Conservation (phyloP, 2,329 filamentous ascomycete species). For the Pseudocercospora macadamiae region DNA sequence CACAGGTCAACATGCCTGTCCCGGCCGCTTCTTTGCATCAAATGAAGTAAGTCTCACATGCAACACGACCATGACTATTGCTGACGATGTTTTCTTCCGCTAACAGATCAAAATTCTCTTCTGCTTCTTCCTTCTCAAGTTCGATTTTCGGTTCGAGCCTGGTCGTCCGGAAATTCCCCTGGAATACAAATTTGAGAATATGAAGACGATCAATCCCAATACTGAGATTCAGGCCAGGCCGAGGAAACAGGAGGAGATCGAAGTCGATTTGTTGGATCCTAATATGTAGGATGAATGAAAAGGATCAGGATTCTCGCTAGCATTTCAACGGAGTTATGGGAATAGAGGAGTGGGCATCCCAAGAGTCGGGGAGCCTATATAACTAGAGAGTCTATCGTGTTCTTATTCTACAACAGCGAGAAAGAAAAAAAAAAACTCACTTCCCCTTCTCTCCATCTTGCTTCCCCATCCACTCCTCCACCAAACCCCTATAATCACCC, state of each 20-base stretch:
- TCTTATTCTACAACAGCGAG: too few relatives aligned
- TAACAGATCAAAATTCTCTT: constrained; percentile 37
- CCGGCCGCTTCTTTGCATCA: constrained; percentile 38
- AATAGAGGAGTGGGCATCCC: too few relatives aligned
- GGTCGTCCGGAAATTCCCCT: background rate
- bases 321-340: too few relatives aligned
- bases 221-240: constrained; percentile 2
- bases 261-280: constrained; percentile 3
- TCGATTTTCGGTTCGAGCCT: constrained; percentile 28
- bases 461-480: constrained; percentile 6
- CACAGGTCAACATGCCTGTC: background rate
- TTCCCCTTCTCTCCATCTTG: background rate
- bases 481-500: constrained; percentile 11
- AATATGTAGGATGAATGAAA: background rate
- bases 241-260: background rate
- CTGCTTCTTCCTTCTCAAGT: constrained; percentile 38
- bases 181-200: background rate
- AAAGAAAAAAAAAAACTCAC: too few relatives aligned
- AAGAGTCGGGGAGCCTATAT: too few relatives aligned
- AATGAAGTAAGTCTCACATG: constrained; percentile 25
- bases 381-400: too few relatives aligned
- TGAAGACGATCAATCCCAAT: background rate
- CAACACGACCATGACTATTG: background rate
- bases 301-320: too few relatives aligned
- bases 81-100: background rate